Evolutionary conservation across 1,139 yeast genomes (phyloP), one percentile per base, ranked within the genome.

Genomic region (Yamadazyma taylorii): DNA sequence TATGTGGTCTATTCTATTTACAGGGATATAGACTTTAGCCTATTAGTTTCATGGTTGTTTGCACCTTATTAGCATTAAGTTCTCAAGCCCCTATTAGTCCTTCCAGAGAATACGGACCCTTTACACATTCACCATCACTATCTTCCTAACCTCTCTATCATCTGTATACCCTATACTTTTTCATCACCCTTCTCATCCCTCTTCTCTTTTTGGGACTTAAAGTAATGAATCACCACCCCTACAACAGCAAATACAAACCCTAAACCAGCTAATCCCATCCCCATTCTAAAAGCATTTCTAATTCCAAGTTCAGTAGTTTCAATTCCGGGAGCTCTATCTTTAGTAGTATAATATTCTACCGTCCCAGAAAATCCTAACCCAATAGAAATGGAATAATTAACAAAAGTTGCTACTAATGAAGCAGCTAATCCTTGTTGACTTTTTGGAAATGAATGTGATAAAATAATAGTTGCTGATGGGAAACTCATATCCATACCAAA

Each of bases 281-380:
- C 81, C 53, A 71, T 63, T 40, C 69, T 67, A 40, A 65, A 62
- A 0, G 79, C 78, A 32, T 60, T 61, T 37, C 76, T 55, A 39
- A 69, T 64, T 0, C 79, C 79, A 12, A 47, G 38, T 13, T 60
- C 49, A 2, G 45, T 40, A 1, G 61, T 61, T 2, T 57, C 60
- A 28, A 58, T 38, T 6, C 52, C 39, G 1, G 57, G 45, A 1
- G 55, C 57, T 28, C 30, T 42, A 24, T 60, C 55, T 33, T 52
- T 52, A 2, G 67, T 65, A 3, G 67, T 58, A 46, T 75, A 75
- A 32, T 54, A 55, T 46, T 75, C 78, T n/a, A 77, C 81, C 0
- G 82, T 73, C 2, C 84, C 84, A 3, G 86, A 82, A 33, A 81
- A 57, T 1, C 86, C 86, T 32, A 81, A 66, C 1, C 85, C 85